Conservation (phyloP, 805 yeast species). For the Hanseniaspora lachancei region DNA sequence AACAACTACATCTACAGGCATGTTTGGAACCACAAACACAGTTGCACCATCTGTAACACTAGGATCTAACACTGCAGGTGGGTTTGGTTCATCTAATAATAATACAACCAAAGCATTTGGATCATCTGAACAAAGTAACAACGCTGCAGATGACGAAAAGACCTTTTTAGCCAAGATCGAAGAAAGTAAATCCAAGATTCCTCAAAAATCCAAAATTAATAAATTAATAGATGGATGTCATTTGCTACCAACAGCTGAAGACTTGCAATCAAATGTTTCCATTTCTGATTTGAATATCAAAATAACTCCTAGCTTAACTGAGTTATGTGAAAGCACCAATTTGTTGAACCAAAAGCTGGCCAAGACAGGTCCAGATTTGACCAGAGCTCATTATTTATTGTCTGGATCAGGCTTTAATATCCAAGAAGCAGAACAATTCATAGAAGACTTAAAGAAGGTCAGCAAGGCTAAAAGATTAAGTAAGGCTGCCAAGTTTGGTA, state of each 20-base stretch:
- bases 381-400: conserved; percentile 73
- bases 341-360: conserved; percentile 21
- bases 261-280: background rate
- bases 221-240: conserved; percentile 10
- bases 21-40: background rate
- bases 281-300: background rate
- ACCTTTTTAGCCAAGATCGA: conserved; percentile 51
- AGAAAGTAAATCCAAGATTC: conserved; percentile 65
- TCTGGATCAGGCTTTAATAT: conserved; percentile 83
- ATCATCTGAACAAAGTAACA: background rate
- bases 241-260: conserved; percentile 2
- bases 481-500: conserved; percentile 7
- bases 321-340: conserved; percentile 33
- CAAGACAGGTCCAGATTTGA: conserved; percentile 31
- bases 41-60: background rate
- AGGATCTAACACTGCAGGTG: background rate
- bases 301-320: conserved; percentile 42
- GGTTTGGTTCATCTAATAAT: background rate
- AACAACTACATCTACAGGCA: background rate
- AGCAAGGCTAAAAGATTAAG: conserved; percentile 22
- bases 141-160: conserved; percentile 9
- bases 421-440: conserved; percentile 61
- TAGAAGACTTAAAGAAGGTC: conserved; percentile 29
- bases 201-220: conserved; percentile 24
- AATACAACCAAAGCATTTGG: background rate